phyloP scores from a whole-genome alignment of 352 stramenopile species.

The Phytophthora brassicae region DNA sequence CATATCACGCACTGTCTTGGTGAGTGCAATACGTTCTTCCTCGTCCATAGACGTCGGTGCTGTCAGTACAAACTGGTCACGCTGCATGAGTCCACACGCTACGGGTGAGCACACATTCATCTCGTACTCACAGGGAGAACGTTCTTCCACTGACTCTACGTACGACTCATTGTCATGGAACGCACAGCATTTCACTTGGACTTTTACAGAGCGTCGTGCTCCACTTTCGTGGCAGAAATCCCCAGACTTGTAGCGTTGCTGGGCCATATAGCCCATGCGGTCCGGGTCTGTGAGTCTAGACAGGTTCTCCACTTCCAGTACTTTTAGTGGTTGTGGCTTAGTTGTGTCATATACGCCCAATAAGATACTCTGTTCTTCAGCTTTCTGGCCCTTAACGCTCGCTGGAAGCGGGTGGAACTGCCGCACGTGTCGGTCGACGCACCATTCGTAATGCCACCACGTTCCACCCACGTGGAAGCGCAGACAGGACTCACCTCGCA shows the following conservation, averaged over 20 bases:
- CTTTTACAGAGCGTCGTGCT: constrained; percentile 31
- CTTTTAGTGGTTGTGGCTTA: constrained; percentile 40
- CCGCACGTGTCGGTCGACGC: constrained; percentile 61
- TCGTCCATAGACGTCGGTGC: constrained; percentile 51
- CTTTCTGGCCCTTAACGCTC: constrained; percentile 7
- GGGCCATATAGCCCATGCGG: constrained; percentile 52
- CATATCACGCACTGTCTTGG: constrained; percentile 80
- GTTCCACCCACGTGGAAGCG: constrained; percentile 53
- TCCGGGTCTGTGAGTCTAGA: constrained; percentile 45
- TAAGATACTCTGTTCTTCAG: constrained; percentile 36
- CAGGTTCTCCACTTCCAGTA: constrained; percentile 44
- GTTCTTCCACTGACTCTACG: constrained; percentile 68
- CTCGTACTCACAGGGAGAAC: constrained; percentile 50
- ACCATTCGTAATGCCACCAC: constrained; percentile 91
- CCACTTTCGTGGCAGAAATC: constrained; percentile 30
- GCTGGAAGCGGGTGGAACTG: constrained; percentile 55
- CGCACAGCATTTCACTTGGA: constrained; percentile 77
- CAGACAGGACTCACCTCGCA: constrained; percentile 54
- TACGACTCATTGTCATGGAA: constrained; percentile 85
- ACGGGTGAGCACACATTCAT: constrained; percentile 74
- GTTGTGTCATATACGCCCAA: constrained; percentile 43
- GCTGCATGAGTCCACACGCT: constrained; percentile 70
- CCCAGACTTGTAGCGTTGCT: constrained; percentile 60
- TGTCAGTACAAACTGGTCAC: constrained; percentile 67
- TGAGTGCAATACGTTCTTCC: constrained; percentile 55